A percentile compares a stretch with the other conserved stretches of the same genome.
Evolutionary conservation across 1,284 basidiomycete species (phyloP).

Genomic region (Flammula alnicola): DNA sequence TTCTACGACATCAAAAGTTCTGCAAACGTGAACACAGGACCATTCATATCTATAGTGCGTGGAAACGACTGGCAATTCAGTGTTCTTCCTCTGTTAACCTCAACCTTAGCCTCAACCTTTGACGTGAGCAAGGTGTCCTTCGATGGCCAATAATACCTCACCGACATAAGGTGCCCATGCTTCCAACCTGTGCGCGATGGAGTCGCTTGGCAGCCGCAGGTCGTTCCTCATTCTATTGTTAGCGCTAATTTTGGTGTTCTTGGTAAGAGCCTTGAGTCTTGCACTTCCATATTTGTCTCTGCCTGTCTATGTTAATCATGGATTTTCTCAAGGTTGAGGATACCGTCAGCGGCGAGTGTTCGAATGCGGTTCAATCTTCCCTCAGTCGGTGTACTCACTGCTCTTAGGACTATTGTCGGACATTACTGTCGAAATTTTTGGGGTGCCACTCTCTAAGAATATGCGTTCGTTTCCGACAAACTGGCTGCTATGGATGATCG

Average conservation of each 20-base stretch:
- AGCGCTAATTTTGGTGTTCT: constrained; percentile 5
- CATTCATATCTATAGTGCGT: background rate
- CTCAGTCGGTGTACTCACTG: constrained; percentile 2
- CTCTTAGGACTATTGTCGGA: constrained; percentile 9
- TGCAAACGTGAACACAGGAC: too few relatives aligned
- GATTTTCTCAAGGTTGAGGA: constrained; percentile 10
- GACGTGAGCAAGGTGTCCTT: background rate
- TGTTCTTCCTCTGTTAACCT: background rate
- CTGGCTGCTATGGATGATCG: constrained; percentile 11
- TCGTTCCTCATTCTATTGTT: constrained; percentile 15
- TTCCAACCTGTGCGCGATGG: constrained; percentile 6
- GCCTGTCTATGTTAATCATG: constrained; percentile 2
- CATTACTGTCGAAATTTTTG: constrained; percentile 1
- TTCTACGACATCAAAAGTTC: too few relatives aligned
- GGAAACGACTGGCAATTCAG: background rate
- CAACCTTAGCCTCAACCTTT: constrained; percentile 2
- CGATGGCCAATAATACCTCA: constrained; percentile 7
- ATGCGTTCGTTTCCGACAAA: background rate
- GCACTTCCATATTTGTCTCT: constrained; percentile 9
- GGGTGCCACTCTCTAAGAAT: background rate
- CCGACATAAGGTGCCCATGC: constrained; percentile 3
- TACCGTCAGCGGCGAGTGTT: background rate
- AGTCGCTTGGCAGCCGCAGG: constrained; percentile 12
- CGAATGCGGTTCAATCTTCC: constrained; percentile 6
- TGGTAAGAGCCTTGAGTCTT: constrained; percentile 4